A percentile compares a stretch with the other conserved stretches of the same genome.
These are phyloP conservation scores for Metroxylon sagu DNA, from an alignment of 176 grass and related monocot genomes.

Conservation along the genomic window DNA sequence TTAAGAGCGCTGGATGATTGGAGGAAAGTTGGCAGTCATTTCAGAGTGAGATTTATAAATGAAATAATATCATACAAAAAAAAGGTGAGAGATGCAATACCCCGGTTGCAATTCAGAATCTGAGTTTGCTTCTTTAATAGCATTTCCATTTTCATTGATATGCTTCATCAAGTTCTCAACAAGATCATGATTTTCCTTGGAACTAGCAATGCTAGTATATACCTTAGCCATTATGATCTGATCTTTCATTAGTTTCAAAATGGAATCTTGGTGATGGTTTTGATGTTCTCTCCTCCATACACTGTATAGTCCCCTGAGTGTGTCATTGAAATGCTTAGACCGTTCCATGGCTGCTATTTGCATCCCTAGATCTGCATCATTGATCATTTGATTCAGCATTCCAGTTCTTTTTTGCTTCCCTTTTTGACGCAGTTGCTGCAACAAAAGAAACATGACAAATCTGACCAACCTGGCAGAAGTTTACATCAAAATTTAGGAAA, in stretches of 20 bases:
- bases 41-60: too few species aligned
- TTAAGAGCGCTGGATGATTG: background rate
- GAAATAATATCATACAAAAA: too few species aligned
- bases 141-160: slow-evolving; percentile 18
- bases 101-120: slow-evolving; percentile 18
- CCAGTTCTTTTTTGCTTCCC: slow-evolving; percentile 3
- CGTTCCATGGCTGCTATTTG: slow-evolving; percentile 15
- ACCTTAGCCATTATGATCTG: slow-evolving; percentile 25
- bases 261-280: slow-evolving; percentile 7
- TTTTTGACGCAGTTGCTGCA: slow-evolving; percentile 13
- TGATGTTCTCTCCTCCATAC: slow-evolving; percentile 21
- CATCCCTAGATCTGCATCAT: slow-evolving; percentile 22
- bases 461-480: background rate
- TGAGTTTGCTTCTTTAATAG: slow-evolving; percentile 15
- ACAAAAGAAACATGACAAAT: background rate
- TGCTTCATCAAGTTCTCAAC: background rate
- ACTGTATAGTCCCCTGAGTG: slow-evolving; percentile 2
- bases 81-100: background rate
- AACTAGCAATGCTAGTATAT: slow-evolving; percentile 22
- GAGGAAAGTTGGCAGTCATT: background rate
- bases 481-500: background rate
- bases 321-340: slow-evolving; percentile 14
- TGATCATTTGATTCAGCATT: slow-evolving; percentile 9
- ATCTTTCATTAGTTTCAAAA: slow-evolving; percentile 24
- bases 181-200: slow-evolving; percentile 4